Conservation (phyloP, 805 yeast species). For the Kurtzmaniella fragi region DNA sequence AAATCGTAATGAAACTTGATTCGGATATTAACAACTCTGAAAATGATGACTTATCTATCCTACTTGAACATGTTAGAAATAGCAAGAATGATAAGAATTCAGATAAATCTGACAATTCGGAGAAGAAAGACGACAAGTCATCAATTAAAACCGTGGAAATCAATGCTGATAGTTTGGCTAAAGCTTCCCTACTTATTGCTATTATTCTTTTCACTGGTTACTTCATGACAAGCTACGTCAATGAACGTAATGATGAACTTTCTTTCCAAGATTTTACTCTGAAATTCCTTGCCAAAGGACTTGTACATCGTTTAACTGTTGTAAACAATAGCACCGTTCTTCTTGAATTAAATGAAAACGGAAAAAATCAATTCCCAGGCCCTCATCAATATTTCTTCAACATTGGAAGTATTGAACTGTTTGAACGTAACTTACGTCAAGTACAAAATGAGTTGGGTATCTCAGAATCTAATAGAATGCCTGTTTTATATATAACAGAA, state of each 20-base stretch:
- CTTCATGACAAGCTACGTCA: slow-evolving; percentile 14
- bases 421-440: slow-evolving; percentile 72
- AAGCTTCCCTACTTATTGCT: slow-evolving; percentile 27
- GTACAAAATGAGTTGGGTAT: slow-evolving; percentile 70
- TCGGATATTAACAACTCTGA: neutral
- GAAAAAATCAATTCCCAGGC: slow-evolving; percentile 42
- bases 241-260: slow-evolving; percentile 42
- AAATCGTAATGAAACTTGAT: neutral
- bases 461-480: slow-evolving; percentile 62
- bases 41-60: neutral
- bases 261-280: slow-evolving; percentile 91
- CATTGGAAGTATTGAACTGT: slow-evolving; percentile 85
- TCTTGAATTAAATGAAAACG: slow-evolving; percentile 60
- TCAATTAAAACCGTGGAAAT: slow-evolving; percentile 18
- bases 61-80: neutral
- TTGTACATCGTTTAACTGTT: slow-evolving; percentile 69
- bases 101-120: slow-evolving; percentile 1
- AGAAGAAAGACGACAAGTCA: slow-evolving; percentile 3
- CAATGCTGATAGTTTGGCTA: slow-evolving; percentile 17
- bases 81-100: neutral
- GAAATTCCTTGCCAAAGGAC: slow-evolving; percentile 67
- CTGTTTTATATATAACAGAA: slow-evolving; percentile 73
- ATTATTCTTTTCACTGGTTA: slow-evolving; percentile 22
- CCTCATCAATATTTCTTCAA: slow-evolving; percentile 47
- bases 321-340: slow-evolving; percentile 74